phyloP scores from a whole-genome alignment of 192 early-diverging fungal species.

The Chytriomyces sp. region DNA sequence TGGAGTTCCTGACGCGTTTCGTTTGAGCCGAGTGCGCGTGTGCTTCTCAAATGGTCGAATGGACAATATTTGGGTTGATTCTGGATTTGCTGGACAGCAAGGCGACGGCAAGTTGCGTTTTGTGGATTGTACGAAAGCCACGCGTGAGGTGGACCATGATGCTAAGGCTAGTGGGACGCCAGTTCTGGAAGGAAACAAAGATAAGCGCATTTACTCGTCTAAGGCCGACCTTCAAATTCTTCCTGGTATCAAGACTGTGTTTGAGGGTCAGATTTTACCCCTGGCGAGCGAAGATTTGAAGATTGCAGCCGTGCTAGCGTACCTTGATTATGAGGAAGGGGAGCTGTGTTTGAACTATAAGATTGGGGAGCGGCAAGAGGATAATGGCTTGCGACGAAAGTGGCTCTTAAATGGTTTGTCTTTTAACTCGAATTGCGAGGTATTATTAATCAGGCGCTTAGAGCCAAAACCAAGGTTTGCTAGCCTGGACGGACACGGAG shows the following conservation, averaged over 20 bases:
- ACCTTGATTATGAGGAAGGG: slow-evolving; percentile 17
- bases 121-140: slow-evolving; percentile 20
- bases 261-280: slow-evolving; percentile 61
- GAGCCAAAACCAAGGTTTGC: slow-evolving; percentile 33
- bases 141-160: slow-evolving; percentile 7
- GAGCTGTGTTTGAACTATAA: slow-evolving; percentile 34
- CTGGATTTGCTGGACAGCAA: slow-evolving; percentile 11
- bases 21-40: slow-evolving; percentile 53
- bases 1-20: slow-evolving; percentile 53
- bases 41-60: slow-evolving; percentile 60
- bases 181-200: slow-evolving; percentile 2
- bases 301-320: slow-evolving; percentile 44
- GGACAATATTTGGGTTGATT: slow-evolving; percentile 55
- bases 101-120: neutral
- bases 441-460: neutral
- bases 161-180: neutral
- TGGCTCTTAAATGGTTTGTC: slow-evolving; percentile 20
- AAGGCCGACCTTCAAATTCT: slow-evolving; percentile 51
- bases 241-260: slow-evolving; percentile 53
- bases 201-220: slow-evolving; percentile 39
- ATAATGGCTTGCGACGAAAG: slow-evolving; percentile 30
- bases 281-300: slow-evolving; percentile 60
- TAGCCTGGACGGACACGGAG: slow-evolving; percentile 58
- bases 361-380: slow-evolving; percentile 39
- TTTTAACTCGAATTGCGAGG: neutral